phyloP scores from a whole-genome alignment of 2,329 filamentous ascomycete species.

The Penicillium sp. region DNA sequence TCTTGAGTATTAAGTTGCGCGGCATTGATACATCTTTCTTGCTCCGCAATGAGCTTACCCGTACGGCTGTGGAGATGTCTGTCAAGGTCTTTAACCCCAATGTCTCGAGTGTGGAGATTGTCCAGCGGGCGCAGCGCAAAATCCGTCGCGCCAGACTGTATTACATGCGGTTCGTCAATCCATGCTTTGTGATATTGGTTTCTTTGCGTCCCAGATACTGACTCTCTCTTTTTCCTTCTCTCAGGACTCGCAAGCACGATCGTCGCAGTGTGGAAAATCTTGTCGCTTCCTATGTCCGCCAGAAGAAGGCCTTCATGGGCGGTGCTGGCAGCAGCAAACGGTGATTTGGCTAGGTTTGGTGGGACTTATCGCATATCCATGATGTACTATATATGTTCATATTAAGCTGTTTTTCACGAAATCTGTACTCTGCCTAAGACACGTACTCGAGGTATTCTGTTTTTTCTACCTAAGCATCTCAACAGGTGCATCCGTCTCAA shows the following conservation, averaged over 20 bases:
- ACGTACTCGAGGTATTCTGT: too few relatives aligned
- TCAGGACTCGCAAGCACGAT: slow-evolving; percentile 70
- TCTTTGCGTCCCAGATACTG: slow-evolving; percentile 7
- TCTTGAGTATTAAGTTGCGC: slow-evolving; percentile 78
- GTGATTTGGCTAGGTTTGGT: slow-evolving; percentile 12
- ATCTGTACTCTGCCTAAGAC: too few relatives aligned
- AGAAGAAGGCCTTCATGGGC: slow-evolving; percentile 45
- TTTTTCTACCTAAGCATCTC: too few relatives aligned
- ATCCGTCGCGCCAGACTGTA: slow-evolving; percentile 81
- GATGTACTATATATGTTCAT: slow-evolving; percentile 30
- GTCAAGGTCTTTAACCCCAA: slow-evolving; percentile 91
- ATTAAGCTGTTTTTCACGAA: slow-evolving; percentile 2
- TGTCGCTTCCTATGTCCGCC: slow-evolving; percentile 60
- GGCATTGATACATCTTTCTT: slow-evolving; percentile 84
- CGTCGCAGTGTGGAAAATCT: slow-evolving; percentile 77
- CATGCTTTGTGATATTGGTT: not conserved
- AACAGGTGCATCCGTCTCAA: too few relatives aligned
- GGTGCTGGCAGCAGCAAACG: slow-evolving; percentile 16
- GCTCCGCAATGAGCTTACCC: slow-evolving; percentile 77
- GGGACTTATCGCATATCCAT: slow-evolving; percentile 15
- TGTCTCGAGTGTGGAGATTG: slow-evolving; percentile 85
- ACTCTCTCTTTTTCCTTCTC: too few relatives aligned
- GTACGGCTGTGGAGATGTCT: slow-evolving; percentile 93
- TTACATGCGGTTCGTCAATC: slow-evolving; percentile 63
- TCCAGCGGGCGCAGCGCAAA: slow-evolving; percentile 77